A percentile compares a stretch with the other conserved stretches of the same genome.
Evolutionary conservation across 768 basidiomycete species (phyloP).

Genomic region (Collybia mongolica): DNA sequence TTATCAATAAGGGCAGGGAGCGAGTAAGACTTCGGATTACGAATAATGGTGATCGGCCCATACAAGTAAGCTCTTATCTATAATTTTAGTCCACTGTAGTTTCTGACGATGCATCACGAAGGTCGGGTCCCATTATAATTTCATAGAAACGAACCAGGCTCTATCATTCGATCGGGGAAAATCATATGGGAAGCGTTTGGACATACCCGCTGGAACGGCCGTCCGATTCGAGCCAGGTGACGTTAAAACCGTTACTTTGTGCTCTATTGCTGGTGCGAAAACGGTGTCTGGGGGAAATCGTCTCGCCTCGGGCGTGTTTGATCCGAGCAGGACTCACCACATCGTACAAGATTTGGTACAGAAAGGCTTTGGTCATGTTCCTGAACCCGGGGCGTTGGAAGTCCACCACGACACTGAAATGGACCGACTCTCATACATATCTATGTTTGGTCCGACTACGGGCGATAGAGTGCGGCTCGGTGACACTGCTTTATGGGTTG

Average conservation of each 20-base stretch:
- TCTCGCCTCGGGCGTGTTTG: slow-evolving; percentile 58
- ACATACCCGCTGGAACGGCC: slow-evolving; percentile 93
- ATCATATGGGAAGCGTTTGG: slow-evolving; percentile 83
- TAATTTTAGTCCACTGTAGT: not conserved
- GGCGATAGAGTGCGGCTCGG: slow-evolving; percentile 89
- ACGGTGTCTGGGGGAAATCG: slow-evolving; percentile 79
- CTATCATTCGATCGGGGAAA: slow-evolving; percentile 81
- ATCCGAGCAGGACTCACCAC: slow-evolving; percentile 39
- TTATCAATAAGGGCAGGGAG: slow-evolving; percentile 73
- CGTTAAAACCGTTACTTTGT: slow-evolving; percentile 77
- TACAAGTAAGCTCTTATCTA: slow-evolving; percentile 59
- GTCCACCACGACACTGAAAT: slow-evolving; percentile 55
- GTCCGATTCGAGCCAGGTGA: slow-evolving; percentile 97
- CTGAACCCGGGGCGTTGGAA: slow-evolving; percentile 61
- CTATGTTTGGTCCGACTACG: slow-evolving; percentile 94
- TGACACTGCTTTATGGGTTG: slow-evolving; percentile 88
- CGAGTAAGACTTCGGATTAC: slow-evolving; percentile 74
- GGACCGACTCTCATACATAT: slow-evolving; percentile 73
- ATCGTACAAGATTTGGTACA: slow-evolving; percentile 49
- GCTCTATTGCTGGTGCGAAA: slow-evolving; percentile 70
- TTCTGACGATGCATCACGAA: slow-evolving; percentile 26
- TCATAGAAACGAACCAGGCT: slow-evolving; percentile 83
- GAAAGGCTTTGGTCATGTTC: slow-evolving; percentile 68
- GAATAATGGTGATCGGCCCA: slow-evolving; percentile 91
- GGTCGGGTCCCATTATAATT: slow-evolving; percentile 95